Percentiles rank a stretch among this genome's conserved stretches.
phyloP scores from a whole-genome alignment of 2,329 filamentous ascomycete genomes.

The Polychaeton citri region DNA sequence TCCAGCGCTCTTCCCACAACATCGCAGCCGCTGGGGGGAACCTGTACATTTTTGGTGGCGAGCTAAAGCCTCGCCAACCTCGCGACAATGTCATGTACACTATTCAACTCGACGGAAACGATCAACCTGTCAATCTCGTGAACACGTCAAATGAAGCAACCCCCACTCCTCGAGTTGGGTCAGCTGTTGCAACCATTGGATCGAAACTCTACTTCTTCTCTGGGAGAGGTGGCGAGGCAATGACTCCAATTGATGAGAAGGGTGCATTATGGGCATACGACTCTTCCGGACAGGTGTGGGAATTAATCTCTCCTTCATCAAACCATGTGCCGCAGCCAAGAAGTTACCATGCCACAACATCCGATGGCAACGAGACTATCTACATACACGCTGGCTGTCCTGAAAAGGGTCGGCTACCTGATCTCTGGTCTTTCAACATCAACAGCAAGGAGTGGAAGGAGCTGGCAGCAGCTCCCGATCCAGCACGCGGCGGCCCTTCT shows the following conservation, averaged over 20 bases:
- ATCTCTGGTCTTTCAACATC: conserved; percentile 70
- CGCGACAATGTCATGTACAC: conserved; percentile 61
- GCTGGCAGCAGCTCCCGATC: conserved; percentile 52
- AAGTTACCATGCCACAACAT: conserved; percentile 56
- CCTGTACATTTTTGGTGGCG: conserved; percentile 64
- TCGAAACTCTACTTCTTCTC: conserved; percentile 69
- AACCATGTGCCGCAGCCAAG: conserved; percentile 57
- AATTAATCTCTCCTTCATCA: conserved; percentile 50
- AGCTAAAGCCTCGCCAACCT: conserved; percentile 51
- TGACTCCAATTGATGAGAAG: conserved; percentile 58
- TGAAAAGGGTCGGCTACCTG: conserved; percentile 47
- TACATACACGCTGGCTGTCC: conserved; percentile 68
- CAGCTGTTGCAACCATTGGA: conserved; percentile 55
- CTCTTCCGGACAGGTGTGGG: conserved; percentile 51
- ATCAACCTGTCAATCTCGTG: no score
- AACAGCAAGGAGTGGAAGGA: conserved; percentile 51
- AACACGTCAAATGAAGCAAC: no score
- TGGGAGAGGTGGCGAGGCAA: conserved; percentile 56
- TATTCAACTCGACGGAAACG: no score
- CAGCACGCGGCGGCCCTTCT: conserved; percentile 52
- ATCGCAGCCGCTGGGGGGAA: conserved; percentile 42
- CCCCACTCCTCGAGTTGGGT: conserved; percentile 57
- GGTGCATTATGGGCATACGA: conserved; percentile 69
- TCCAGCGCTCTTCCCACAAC: conserved; percentile 63
- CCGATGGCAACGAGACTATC: conserved; percentile 54